Base-by-base conservation (phyloP, 139 green algal species). In the Chlamydomonas sp. region DNA sequence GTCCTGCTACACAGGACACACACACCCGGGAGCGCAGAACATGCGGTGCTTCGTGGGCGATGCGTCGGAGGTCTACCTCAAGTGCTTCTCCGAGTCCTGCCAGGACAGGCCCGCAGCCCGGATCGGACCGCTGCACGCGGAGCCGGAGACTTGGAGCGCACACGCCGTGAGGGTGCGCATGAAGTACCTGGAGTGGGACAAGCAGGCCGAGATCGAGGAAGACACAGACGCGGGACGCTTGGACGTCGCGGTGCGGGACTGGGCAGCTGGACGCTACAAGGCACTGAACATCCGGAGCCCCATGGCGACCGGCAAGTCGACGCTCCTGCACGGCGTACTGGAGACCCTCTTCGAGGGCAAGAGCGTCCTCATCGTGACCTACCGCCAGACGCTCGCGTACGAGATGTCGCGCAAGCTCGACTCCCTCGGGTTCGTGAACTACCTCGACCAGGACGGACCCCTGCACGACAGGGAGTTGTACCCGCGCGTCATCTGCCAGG, bases 341-440 rank as follows among this genome's bases (percentile, higher is more conserved):
- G 5, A 20, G 30, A 5, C 26, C 6, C 20, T 5, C 34, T 48
- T 28, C 60, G 20, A 29, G 2, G 35, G n/a, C 34, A 31, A 30
- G 2, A 67, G 22, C 60, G 35, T 49, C 3, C 34, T 58, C 22
- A 33, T 67, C 10, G 20, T 67, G 20, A 67, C 54, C n/a, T 73
- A 73, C 54, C 31, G 68, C 20, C 68, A 67, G 57, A 67, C 54
- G 5, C 57, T 73, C 35, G 68, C 68, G 8, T 39, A 49, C 1
- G 49, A 73, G 47, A 26, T 61, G 34, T n/a, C 43, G 1, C 31
- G 47, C 0, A 73, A 73, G 68, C 68, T 73, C n/a, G 50, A 38
- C 13, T 34, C 30, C 3, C 60, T 61, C 3, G 68, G 57, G 54
- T 67, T 73, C 35, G 35, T 58, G 29, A 57, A 54, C 54, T 73